A percentile compares a stretch with the other conserved stretches of the same genome.
Conservation (phyloP, 2,329 filamentous ascomycete species). For the Colletotrichum endophyticum region DNA sequence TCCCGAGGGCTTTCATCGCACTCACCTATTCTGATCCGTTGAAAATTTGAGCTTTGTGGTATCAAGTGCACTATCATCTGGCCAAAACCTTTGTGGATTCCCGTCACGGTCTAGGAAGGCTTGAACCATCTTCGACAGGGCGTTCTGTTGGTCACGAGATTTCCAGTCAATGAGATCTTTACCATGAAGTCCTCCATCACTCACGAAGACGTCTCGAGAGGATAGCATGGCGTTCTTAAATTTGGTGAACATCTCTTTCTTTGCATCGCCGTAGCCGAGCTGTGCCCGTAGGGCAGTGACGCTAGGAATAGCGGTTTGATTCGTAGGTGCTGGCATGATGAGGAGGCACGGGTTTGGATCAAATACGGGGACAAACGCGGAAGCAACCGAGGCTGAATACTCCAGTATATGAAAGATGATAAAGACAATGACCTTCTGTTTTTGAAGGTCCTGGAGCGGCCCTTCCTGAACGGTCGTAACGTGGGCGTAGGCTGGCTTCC, state of each 20-base stretch:
- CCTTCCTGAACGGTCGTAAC: rapidly evolving
- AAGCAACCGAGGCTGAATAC: neutral
- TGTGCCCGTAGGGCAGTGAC: rapidly evolving
- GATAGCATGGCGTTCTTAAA: neutral
- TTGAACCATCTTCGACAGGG: neutral
- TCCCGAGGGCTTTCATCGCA: too few species aligned
- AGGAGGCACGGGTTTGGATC: neutral
- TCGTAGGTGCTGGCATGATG: neutral
- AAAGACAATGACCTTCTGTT: rapidly evolving
- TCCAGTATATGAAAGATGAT: rapidly evolving
- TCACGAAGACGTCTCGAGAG: neutral
- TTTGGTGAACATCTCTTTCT: rapidly evolving
- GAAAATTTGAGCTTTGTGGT: neutral
- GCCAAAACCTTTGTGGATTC: neutral
- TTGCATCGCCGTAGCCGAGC: neutral
- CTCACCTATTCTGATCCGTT: neutral
- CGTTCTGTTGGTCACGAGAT: neutral
- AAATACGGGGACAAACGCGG: rapidly evolving
- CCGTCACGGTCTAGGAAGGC: neutral
- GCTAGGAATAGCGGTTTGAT: neutral
- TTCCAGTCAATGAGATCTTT: neutral
- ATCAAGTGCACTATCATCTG: rapidly evolving
- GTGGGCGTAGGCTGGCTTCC: neutral
- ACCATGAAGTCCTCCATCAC: rapidly evolving
- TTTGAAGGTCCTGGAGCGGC: neutral